phyloP scores from a whole-genome alignment of 2,329 filamentous ascomycete species.

The Zymoseptoria tritici region DNA sequence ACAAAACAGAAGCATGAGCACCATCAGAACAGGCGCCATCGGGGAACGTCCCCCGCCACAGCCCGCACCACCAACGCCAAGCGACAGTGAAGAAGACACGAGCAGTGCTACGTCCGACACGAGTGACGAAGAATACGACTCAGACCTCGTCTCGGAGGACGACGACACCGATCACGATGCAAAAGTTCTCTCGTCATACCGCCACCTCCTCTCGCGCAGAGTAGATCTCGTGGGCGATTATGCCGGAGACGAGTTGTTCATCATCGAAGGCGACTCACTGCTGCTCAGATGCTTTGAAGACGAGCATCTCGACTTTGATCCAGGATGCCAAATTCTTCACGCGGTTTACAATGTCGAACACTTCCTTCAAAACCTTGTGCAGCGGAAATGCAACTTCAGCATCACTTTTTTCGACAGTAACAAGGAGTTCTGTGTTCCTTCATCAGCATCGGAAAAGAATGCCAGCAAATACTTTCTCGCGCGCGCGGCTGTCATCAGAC shows the following conservation, averaged over 20 bases:
- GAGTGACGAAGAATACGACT: slow-evolving; percentile 1
- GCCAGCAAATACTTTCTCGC: slow-evolving; percentile 53
- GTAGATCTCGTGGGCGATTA: slow-evolving; percentile 69
- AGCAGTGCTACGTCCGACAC: background rate
- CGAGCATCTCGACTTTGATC: slow-evolving; percentile 56
- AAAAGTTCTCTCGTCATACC: slow-evolving; percentile 30
- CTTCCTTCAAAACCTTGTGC: slow-evolving; percentile 53
- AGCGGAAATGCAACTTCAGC: slow-evolving; percentile 63
- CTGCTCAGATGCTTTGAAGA: slow-evolving; percentile 57
- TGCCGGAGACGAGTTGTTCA: slow-evolving; percentile 64
- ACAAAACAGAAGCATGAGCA: background rate
- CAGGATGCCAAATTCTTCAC: slow-evolving; percentile 64
- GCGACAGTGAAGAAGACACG: background rate
- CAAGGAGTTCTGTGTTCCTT: slow-evolving; percentile 50
- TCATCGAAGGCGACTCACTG: slow-evolving; percentile 67
- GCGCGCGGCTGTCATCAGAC: slow-evolving; percentile 56
- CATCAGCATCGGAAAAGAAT: slow-evolving; percentile 27
- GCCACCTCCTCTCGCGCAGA: slow-evolving; percentile 35
- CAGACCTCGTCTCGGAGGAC: slow-evolving; percentile 4
- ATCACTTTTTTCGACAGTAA: slow-evolving; percentile 60
- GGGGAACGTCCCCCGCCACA: background rate
- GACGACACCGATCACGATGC: slow-evolving; percentile 7
- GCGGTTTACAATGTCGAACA: slow-evolving; percentile 61
- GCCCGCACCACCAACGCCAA: background rate
- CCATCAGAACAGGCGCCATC: background rate